phyloP scores from a whole-genome alignment of 1,139 yeast genomes.

The Magnusiomyces paraingens region DNA sequence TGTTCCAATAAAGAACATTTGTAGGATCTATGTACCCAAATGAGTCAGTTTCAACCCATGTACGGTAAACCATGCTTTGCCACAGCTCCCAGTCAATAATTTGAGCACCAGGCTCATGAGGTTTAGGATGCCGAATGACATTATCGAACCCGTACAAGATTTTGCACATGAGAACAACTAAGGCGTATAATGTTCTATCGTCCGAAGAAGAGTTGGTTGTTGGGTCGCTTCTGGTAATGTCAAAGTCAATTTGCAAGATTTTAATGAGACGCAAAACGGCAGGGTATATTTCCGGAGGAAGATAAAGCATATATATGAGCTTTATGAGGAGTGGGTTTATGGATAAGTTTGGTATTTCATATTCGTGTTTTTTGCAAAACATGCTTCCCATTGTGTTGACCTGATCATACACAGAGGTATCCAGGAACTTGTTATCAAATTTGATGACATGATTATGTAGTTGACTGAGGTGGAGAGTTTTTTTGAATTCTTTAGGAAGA shows the following conservation, averaged over 20 bases:
- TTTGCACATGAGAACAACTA: conserved; percentile 28
- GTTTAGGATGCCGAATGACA: conserved; percentile 14
- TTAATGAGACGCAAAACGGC: conserved; percentile 19
- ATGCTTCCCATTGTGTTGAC: conserved; percentile 13
- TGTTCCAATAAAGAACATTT: conserved; percentile 29
- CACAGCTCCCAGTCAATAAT: conserved; percentile 32
- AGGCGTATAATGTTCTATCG: not conserved
- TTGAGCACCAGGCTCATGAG: conserved; percentile 20
- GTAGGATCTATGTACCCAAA: conserved; percentile 25
- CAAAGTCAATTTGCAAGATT: conserved; percentile 3
- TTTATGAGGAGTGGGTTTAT: conserved; percentile 27
- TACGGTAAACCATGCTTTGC: conserved; percentile 29
- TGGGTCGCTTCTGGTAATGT: not conserved
- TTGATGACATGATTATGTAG: not conserved
- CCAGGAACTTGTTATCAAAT: conserved; percentile 15
- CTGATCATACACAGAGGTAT: conserved; percentile 15
- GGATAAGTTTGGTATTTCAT: conserved; percentile 23
- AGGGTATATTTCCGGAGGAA: conserved; percentile 33
- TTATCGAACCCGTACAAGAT: conserved; percentile 33
- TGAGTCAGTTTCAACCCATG: conserved; percentile 30
- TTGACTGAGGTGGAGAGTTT: not conserved
- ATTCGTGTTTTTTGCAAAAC: conserved; percentile 14
- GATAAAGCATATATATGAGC: conserved; percentile 27
- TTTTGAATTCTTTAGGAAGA: conserved; percentile 19
- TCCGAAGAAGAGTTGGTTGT: not conserved